Conservation (phyloP, 1,284 basidiomycete genomes). For the Fomitiporia mediterranea region DNA sequence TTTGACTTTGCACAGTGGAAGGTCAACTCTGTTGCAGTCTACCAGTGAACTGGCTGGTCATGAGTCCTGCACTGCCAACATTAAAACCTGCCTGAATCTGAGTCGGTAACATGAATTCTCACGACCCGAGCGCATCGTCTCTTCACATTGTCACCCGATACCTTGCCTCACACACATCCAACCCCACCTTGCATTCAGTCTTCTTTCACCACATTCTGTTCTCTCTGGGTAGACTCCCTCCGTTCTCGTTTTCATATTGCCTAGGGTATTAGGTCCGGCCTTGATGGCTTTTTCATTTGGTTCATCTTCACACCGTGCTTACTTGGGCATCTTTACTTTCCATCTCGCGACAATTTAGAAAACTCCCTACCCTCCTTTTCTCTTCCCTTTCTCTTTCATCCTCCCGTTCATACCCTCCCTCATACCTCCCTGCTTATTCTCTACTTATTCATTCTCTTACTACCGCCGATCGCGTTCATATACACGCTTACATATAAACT, state of each 20-base stretch:
- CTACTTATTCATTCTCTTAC: no score
- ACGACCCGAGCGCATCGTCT: not conserved
- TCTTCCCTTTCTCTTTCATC: not conserved
- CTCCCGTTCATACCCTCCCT: not conserved
- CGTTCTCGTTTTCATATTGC: not conserved
- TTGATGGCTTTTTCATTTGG: not conserved
- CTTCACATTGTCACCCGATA: not conserved
- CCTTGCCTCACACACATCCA: not conserved
- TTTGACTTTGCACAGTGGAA: constrained; percentile 55
- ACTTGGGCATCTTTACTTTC: not conserved
- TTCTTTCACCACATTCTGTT: not conserved
- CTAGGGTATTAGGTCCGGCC: not conserved
- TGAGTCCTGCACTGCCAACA: not conserved
- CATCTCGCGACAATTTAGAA: not conserved
- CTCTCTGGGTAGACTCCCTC: not conserved
- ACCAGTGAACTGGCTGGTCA: constrained; percentile 25
- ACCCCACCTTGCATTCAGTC: not conserved
- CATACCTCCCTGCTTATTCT: no score
- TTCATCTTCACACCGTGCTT: not conserved
- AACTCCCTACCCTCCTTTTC: not conserved
- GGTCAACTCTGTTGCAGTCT: constrained; percentile 41
- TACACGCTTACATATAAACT: not conserved
- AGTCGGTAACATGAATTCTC: not conserved
- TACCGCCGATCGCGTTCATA: no score
- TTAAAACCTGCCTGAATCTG: not conserved